phyloP scores from a whole-genome alignment of 495 filamentous ascomycete genomes.

The Lentithecium fluviatile region DNA sequence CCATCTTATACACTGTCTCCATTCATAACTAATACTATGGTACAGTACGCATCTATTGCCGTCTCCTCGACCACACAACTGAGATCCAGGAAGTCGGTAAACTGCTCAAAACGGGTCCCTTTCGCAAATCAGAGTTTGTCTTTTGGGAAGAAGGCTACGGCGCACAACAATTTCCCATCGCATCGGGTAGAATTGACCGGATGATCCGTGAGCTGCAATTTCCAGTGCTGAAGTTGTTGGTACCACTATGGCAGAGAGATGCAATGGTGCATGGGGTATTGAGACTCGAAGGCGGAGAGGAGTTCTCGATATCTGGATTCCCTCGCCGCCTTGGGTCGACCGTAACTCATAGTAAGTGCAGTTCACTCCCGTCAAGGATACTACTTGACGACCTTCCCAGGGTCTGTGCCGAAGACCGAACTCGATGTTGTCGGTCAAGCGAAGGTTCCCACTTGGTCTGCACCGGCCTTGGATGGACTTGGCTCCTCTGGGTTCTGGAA shows the following conservation, averaged over 20 bases:
- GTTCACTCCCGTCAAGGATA: background rate
- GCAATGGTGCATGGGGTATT: conserved; percentile 16
- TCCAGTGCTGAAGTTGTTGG: conserved; percentile 1
- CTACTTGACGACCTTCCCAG: background rate
- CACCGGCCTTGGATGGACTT: background rate
- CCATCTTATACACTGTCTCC: background rate
- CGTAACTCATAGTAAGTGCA: background rate
- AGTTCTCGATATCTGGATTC: conserved; percentile 20
- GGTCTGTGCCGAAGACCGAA: background rate
- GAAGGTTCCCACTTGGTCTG: background rate
- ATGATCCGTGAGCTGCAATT: conserved; percentile 12
- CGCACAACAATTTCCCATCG: conserved; percentile 14
- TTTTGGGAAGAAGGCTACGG: conserved; percentile 21
- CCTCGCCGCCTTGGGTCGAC: background rate
- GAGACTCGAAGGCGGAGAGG: conserved; percentile 14
- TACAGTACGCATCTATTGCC: conserved; percentile 14
- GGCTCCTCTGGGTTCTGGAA: background rate
- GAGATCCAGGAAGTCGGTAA: conserved; percentile 8
- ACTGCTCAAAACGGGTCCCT: conserved; percentile 10
- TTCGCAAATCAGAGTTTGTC: conserved; percentile 9
- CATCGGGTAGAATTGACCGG: background rate
- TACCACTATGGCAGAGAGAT: conserved; percentile 4
- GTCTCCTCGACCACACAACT: conserved; percentile 9
- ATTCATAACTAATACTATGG: background rate
- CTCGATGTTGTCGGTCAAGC: background rate